Percentiles rank a stretch among this genome's conserved stretches.
phyloP scores from a whole-genome alignment of 2,329 filamentous ascomycete genomes.

The Hymenoscyphus salicellus region DNA sequence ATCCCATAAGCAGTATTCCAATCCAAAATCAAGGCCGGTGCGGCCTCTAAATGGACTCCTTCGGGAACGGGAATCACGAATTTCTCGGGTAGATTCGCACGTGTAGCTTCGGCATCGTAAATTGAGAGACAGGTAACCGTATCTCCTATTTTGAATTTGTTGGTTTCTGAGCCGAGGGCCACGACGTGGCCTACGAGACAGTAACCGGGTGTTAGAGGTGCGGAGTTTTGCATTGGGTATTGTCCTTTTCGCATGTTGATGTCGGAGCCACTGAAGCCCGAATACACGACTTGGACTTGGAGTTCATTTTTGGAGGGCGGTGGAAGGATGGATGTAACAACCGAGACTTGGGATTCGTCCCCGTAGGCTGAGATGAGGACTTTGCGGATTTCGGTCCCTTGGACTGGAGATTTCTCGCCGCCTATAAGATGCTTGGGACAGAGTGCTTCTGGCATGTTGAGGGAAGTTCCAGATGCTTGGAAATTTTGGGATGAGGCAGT shows the following conservation, averaged over 20 bases:
- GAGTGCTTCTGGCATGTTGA: too few relatives aligned
- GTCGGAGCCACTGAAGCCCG: slow-evolving; percentile 13
- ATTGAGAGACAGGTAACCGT: slow-evolving; percentile 8
- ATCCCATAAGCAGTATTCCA: slow-evolving; percentile 14
- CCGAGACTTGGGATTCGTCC: slow-evolving; percentile 6
- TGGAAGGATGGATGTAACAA: not conserved
- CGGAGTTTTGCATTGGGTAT: slow-evolving; percentile 11
- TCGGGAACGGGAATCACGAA: slow-evolving; percentile 10
- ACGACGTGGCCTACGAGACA: slow-evolving; percentile 8
- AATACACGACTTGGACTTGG: slow-evolving; percentile 11
- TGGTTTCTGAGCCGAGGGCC: not conserved
- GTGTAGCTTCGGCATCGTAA: slow-evolving; percentile 11
- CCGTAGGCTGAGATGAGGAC: slow-evolving; percentile 11
- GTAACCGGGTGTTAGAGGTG: slow-evolving; percentile 10
- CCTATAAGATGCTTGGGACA: too few relatives aligned
- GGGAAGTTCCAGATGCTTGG: too few relatives aligned
- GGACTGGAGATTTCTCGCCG: too few relatives aligned
- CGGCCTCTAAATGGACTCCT: slow-evolving; percentile 2
- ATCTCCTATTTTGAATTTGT: slow-evolving; percentile 10
- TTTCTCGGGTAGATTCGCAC: slow-evolving; percentile 11
- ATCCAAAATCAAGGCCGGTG: slow-evolving; percentile 9
- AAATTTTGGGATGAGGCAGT: too few relatives aligned
- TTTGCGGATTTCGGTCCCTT: slow-evolving; percentile 7
- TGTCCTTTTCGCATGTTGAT: slow-evolving; percentile 13
- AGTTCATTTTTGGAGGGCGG: slow-evolving; percentile 6